A percentile compares a stretch with the other conserved stretches of the same genome.
Conservation (phyloP, 352 stramenopile species). For the Pythium oligandrum region DNA sequence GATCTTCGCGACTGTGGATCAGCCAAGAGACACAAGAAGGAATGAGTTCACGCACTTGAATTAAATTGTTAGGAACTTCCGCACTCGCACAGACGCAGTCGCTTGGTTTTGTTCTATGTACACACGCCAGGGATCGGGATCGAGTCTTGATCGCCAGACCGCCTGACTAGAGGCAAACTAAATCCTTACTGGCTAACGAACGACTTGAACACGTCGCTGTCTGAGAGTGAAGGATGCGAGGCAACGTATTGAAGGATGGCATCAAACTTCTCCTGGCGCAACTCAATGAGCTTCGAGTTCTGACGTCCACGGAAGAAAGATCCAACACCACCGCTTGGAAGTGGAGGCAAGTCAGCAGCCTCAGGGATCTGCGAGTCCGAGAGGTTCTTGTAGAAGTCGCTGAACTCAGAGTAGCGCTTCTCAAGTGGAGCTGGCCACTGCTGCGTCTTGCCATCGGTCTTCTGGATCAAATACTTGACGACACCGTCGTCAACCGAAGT, state of each 20-base stretch:
- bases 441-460: conserved; percentile 17
- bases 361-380: conserved; percentile 27
- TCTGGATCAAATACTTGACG: conserved; percentile 55
- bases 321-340: conserved; percentile 31
- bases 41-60: too few relatives aligned
- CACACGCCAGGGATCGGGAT: too few relatives aligned
- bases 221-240: conserved; percentile 27
- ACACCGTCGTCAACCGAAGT: conserved; percentile 39
- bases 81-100: too few relatives aligned
- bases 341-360: conserved; percentile 24
- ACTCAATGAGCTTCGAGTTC: conserved; percentile 32
- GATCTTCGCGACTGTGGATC: too few relatives aligned
- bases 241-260: conserved; percentile 44
- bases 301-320: conserved; percentile 46
- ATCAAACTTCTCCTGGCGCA: conserved; percentile 42
- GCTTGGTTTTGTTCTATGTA: too few relatives aligned
- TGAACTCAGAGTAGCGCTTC: conserved; percentile 53
- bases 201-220: conserved; percentile 39
- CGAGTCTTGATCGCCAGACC: too few relatives aligned
- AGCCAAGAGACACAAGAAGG: too few relatives aligned
- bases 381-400: conserved; percentile 41
- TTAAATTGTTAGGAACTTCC: too few relatives aligned
- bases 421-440: conserved; percentile 26
- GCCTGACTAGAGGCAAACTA: too few relatives aligned
- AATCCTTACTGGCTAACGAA: conserved; percentile 29